Evolutionary conservation across 371 early-diverging fungal genomes (phyloP).

Genomic region (Zopfochytrium polystomum): DNA sequence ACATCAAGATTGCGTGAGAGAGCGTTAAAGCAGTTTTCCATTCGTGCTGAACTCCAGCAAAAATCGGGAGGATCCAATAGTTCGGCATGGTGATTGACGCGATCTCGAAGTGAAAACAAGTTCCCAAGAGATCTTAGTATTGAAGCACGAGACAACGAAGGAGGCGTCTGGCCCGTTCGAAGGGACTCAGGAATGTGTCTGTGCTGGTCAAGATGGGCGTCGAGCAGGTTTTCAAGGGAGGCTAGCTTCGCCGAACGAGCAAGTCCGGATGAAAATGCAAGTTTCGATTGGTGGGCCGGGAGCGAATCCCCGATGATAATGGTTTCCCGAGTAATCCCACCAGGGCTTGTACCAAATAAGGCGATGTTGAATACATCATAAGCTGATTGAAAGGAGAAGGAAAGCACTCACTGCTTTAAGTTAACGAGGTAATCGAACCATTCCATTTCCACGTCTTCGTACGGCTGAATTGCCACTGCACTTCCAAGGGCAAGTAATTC

Average conservation of each 20-base stretch:
- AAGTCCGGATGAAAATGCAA: constrained; percentile 54
- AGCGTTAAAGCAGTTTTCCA: constrained; percentile 46
- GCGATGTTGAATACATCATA: background rate
- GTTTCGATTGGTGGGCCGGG: constrained; percentile 43
- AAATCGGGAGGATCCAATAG: constrained; percentile 54
- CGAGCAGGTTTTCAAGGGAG: constrained; percentile 47
- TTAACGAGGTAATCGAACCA: constrained; percentile 43
- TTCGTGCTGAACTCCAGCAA: constrained; percentile 44
- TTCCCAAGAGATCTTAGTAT: constrained; percentile 49
- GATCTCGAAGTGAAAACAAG: constrained; percentile 45
- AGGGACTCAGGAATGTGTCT: constrained; percentile 47
- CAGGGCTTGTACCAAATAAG: constrained; percentile 23
- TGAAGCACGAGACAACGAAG: constrained; percentile 36
- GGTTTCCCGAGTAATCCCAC: constrained; percentile 43
- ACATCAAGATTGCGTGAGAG: constrained; percentile 50
- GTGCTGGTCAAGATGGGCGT: constrained; percentile 43
- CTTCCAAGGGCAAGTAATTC: constrained; percentile 33
- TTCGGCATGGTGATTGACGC: constrained; percentile 52
- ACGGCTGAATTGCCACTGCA: constrained; percentile 28
- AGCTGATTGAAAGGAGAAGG: constrained; percentile 3
- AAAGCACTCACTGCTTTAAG: constrained; percentile 33
- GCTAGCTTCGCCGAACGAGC: constrained; percentile 51
- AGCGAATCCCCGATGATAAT: constrained; percentile 45
- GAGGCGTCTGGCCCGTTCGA: constrained; percentile 42
- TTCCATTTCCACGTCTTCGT: constrained; percentile 41